Evolutionary conservation across 208 protist genomes (phyloP), one percentile per base, ranked within the genome.

Genomic region (Leishmania lainsoni): DNA sequence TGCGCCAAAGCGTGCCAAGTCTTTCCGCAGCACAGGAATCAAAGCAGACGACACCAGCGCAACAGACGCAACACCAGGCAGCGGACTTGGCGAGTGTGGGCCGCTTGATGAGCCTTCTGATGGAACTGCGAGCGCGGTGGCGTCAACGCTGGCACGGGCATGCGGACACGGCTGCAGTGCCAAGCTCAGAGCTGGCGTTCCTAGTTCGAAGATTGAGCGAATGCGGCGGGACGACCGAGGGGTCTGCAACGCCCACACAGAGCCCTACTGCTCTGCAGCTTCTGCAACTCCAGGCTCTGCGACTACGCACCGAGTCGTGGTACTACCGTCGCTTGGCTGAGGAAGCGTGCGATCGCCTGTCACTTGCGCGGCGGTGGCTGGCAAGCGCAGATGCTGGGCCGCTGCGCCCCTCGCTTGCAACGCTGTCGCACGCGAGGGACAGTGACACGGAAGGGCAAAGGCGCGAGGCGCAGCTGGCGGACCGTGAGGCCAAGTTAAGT

Each of bases 401-500:
- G 14, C 61, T 32, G 58, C 26, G 45, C 14, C 59, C 5, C 16
- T 26, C 20, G 4, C 10, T 29, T 20, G 48, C 76, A 66, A 75
- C 20, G n/a, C 2, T 51, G 16, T 17, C 48, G 35, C 70, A 72
- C 39, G 48, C 39, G 22, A 39, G 48, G 68, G 69, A 76, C 32
- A 20, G 52, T 9, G 69, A 79, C 8, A 22, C 56, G 17, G 70
- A 75, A 66, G 26, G 85, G 26, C 52, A 54, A 17, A n/a, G 16
- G 5, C 72, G 81, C 1, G 88, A 92, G 73, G 26, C 65, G 48
- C 72, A 79, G 61, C 79, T 97, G 66, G 39, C 61, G 2, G 87
- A 89, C 78, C 86, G 92, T 48, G 94, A 97, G 83, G 83, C 85
- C 51, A 96, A 97, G 69, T 78, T 97, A 22, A 83, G 90, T 58